Evolutionary conservation across 108 stramenopile species (phyloP).

Genomic region (Skeletonema grethae): DNA sequence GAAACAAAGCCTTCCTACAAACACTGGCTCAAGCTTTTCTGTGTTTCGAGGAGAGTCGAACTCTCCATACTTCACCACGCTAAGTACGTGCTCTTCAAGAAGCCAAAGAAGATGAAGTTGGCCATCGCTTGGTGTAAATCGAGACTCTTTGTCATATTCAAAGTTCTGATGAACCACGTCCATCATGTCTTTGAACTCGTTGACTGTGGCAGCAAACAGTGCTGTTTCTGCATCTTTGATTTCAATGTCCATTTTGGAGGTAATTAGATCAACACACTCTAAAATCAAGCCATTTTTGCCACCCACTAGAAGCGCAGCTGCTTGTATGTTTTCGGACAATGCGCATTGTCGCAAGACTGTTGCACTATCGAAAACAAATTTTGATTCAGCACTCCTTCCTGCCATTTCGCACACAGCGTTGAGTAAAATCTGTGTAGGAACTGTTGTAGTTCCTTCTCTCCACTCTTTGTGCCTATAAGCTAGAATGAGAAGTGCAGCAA

Average conservation of each 20-base stretch:
- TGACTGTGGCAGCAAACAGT: constrained; percentile 36
- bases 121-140: constrained; percentile 51
- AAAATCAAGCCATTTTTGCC: constrained; percentile 77
- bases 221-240: constrained; percentile 75
- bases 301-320: constrained; percentile 77
- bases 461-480: constrained; percentile 46
- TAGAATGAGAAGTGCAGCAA: constrained; percentile 68
- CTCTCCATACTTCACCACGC: constrained; percentile 71
- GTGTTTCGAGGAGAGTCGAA: constrained; percentile 52
- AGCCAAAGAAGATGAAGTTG: constrained; percentile 67
- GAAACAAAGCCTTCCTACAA: constrained; percentile 67
- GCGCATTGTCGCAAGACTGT: constrained; percentile 72
- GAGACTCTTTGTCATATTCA: neutral
- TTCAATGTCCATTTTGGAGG: constrained; percentile 42
- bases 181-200: constrained; percentile 26
- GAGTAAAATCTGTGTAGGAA: constrained; percentile 66
- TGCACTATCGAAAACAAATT: constrained; percentile 57
- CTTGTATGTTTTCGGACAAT: constrained; percentile 60
- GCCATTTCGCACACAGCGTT: constrained; percentile 76
- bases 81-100: constrained; percentile 67
- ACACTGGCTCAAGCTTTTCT: constrained; percentile 72
- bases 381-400: constrained; percentile 59
- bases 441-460: constrained; percentile 40
- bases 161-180: neutral
- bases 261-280: constrained; percentile 70